Base-by-base conservation (phyloP, 2,329 filamentous ascomycete genomes). In the Apiospora koreana region DNA sequence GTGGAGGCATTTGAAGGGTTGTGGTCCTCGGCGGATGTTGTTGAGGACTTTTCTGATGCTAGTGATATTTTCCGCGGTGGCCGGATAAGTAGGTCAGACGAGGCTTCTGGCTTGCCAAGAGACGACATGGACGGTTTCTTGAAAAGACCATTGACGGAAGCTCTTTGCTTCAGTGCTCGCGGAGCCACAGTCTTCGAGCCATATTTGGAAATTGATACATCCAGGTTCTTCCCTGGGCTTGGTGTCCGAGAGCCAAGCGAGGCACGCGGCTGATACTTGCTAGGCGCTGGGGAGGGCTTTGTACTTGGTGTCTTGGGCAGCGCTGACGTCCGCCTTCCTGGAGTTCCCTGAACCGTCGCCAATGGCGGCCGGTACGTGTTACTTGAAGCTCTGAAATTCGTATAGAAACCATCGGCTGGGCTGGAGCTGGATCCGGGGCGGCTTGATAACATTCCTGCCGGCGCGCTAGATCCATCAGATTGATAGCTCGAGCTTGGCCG, bases 401-500 rank as follows among this genome's bases (percentile, higher is more conserved):
- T 73, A 16, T 79, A 74, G 69, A 76, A 71, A 72, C 76, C 80
- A 72, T 82, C 87, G 74, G 79, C 83, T 74, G 78, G 85, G 71
- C 82, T 88, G 43, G 83, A 84, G 75, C 85, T 87, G 3, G 89
- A 89, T 1, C 86, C 86, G 9, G 86, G 88, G 28, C 88, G 85
- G 75, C 86, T 89, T 5, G 82, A 81, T 46, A 84, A 85, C 41
- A 84, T 84, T 28, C 86, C 86, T 0, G 82, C 81, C 21, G 86
- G 82, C 38, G 82, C 83, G 80, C 77, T 87, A 79, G 86, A 92
- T 74, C 77, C 87, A 82, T 83, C 93, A 81, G 79, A 90, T 77
- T 79, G 92, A 85, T 82, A 91, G 84, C 82, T 92, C 73, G 80
- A 94, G 76, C 84, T 83, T 2, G 87, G 87, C 12, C 86, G 81